Evolutionary conservation across 257 asterid species (phyloP), one percentile per base, ranked within the genome.

Genomic region (Handroanthus guayacan): DNA sequence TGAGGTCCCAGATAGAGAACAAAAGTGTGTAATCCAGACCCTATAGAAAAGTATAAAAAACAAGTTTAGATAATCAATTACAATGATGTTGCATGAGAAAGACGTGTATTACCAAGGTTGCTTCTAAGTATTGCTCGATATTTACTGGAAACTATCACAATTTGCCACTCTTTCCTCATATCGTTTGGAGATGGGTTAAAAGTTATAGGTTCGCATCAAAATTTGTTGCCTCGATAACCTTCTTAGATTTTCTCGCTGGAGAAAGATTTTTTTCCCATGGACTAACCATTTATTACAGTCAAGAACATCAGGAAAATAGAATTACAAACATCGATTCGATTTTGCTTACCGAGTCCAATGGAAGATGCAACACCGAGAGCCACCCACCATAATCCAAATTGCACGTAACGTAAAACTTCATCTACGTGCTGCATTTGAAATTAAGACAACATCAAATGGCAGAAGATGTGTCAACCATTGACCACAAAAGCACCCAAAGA

Each of bases 331-430:
- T 50, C 36, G 57, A 69, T 66, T 45, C 47, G 17, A 79, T 64
- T 38, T 25, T 50, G 39, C 95, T 77, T 87, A 94, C 98, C 99
- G 62, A 94, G 94, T 73, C 99, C 99, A 71, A 94, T 92, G 81
- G 99, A 94, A 81, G 99, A 94, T 62, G 98, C 99, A 78, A 94
- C 96, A 69, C 99, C 99, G 60, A 94, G 99, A 80, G 96, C 92
- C 64, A 92, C 70, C 99, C 99, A 94, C 99, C 99, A 94, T 39
- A 92, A 72, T 68, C 93, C 97, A 75, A 94, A 94, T 82, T 78
- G 87, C 43, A 89, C n/a, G 80, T 90, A 91, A 56, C 17, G 71
- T 51, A 67, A 69, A 78, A 87, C 82, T 87, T 94, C 99, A 67
- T 94, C 95, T 39, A 90, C 86, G 75, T 92, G 95, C 97, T 94